Evolutionary conservation across 805 yeast genomes (phyloP).

Genomic region (Teunomyces panamensis): DNA sequence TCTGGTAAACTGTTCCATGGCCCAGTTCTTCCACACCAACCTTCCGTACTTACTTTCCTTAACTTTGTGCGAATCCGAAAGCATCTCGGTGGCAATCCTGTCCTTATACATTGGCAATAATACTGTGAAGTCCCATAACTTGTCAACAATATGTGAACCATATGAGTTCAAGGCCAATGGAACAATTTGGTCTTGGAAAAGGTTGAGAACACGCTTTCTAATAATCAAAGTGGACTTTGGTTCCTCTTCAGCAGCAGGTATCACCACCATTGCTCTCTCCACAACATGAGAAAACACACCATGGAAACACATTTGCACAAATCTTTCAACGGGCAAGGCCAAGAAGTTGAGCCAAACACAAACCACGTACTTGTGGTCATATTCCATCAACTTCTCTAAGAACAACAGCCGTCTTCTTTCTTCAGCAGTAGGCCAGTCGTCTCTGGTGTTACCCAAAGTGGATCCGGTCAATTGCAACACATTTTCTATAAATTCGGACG

Average conservation of each 20-base stretch:
- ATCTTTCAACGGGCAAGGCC: slow-evolving; percentile 55
- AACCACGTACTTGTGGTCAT: slow-evolving; percentile 58
- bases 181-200: slow-evolving; percentile 51
- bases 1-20: slow-evolving; percentile 72
- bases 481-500: slow-evolving; percentile 61
- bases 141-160: slow-evolving; percentile 89
- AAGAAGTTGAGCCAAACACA: slow-evolving; percentile 60
- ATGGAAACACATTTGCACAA: slow-evolving; percentile 76
- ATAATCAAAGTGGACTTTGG: slow-evolving; percentile 46
- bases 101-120: slow-evolving; percentile 83
- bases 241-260: slow-evolving; percentile 41
- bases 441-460: slow-evolving; percentile 76
- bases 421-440: slow-evolving; percentile 90
- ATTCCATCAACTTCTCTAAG: slow-evolving; percentile 67
- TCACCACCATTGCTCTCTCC: slow-evolving; percentile 55
- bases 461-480: slow-evolving; percentile 63
- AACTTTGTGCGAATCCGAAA: slow-evolving; percentile 58
- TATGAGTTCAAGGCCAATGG: slow-evolving; percentile 78
- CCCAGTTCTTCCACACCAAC: slow-evolving; percentile 94
- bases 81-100: slow-evolving; percentile 69
- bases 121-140: slow-evolving; percentile 74
- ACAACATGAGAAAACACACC: slow-evolving; percentile 90
- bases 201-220: slow-evolving; percentile 69
- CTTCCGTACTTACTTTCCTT: slow-evolving; percentile 87
- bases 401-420: slow-evolving; percentile 79